phyloP scores from a whole-genome alignment of 164 flowering plant genomes.

The Aristolochia fimbriata region DNA sequence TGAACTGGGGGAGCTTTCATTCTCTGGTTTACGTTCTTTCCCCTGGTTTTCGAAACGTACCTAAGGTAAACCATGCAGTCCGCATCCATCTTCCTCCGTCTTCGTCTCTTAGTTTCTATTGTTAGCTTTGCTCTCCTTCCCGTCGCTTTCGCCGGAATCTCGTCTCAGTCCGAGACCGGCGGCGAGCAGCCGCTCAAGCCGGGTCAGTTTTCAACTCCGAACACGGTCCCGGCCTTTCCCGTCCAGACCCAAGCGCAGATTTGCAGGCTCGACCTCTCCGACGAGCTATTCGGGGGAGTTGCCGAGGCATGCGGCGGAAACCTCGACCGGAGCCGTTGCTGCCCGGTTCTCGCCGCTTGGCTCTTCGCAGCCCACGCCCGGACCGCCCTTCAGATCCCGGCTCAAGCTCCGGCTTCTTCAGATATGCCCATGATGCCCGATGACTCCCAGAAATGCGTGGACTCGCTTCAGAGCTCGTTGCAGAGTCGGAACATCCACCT shows the following conservation, averaged over 20 bases:
- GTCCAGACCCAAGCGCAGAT: constrained; percentile 48
- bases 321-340: constrained; percentile 97
- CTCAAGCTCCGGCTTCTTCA: constrained; percentile 35
- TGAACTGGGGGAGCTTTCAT: background rate
- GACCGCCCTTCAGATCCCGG: constrained; percentile 53
- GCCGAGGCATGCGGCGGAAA: constrained; percentile 58
- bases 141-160: constrained; percentile 20
- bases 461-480: constrained; percentile 69
- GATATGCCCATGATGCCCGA: constrained; percentile 91
- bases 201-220: constrained; percentile 32
- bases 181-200: constrained; percentile 45
- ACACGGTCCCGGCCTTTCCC: constrained; percentile 84
- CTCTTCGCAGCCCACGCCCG: constrained; percentile 93
- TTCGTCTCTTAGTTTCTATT: constrained; percentile 1
- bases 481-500: constrained; percentile 49
- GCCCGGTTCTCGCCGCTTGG: constrained; percentile 98
- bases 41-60: background rate
- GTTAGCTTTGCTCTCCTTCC: constrained; percentile 2
- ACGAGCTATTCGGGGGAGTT: constrained; percentile 95
- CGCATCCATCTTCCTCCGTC: background rate
- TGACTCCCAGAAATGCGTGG: constrained; percentile 92
- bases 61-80: constrained; percentile 3
- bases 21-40: background rate
- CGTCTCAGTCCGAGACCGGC: constrained; percentile 32
- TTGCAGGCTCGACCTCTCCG: constrained; percentile 88